phyloP scores from a whole-genome alignment of 108 stramenopile species.

The Skeletonema tropicum region DNA sequence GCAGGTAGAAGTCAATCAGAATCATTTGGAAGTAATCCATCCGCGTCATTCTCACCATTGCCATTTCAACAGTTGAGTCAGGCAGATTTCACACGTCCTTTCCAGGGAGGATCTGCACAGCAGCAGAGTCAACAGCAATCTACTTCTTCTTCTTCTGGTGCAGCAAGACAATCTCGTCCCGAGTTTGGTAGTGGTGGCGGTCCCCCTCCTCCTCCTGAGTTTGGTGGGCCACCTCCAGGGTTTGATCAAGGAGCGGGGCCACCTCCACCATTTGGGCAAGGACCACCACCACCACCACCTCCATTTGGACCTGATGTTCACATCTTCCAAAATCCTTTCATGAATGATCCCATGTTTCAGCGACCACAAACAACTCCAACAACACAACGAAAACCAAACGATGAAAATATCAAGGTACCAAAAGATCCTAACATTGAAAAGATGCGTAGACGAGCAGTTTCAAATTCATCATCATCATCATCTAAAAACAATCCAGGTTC shows the following conservation, averaged over 20 bases:
- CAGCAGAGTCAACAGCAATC: neutral
- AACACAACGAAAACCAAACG: neutral
- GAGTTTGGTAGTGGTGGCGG: neutral
- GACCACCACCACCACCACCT: neutral
- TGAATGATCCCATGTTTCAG: constrained; percentile 6
- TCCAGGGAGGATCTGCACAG: neutral
- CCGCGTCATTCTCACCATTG: neutral
- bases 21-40: neutral
- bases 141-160: neutral
- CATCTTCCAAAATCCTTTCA: constrained; percentile 7
- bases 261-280: neutral
- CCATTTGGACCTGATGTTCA: neutral
- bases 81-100: neutral
- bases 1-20: neutral
- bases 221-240: neutral
- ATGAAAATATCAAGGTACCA: neutral
- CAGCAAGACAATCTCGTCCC: neutral
- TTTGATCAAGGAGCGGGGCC: neutral
- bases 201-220: neutral
- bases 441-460: neutral
- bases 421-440: constrained; percentile 2
- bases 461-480: neutral
- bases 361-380: neutral
- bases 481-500: constrained; percentile 7
- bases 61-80: constrained; percentile 2